phyloP scores from a whole-genome alignment of 768 basidiomycete genomes.

The Lentinus tigrinus region DNA sequence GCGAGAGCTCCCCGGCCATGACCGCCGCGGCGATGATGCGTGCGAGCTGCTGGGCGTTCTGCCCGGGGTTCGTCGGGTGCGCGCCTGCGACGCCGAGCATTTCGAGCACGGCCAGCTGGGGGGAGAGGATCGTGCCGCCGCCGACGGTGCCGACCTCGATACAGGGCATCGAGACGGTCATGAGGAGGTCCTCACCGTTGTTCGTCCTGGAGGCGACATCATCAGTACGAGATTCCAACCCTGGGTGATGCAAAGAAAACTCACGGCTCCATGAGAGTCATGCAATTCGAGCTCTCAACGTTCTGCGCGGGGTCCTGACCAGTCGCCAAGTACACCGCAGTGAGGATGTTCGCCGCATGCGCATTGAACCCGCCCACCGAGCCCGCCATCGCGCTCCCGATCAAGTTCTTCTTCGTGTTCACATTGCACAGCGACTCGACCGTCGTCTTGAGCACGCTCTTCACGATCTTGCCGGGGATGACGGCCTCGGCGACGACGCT shows the following conservation, averaged over 20 bases:
- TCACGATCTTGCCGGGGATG: slow-evolving; percentile 84
- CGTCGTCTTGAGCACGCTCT: slow-evolving; percentile 91
- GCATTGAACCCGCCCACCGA: slow-evolving; percentile 98
- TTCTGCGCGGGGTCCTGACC: slow-evolving; percentile 99
- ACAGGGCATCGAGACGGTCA: slow-evolving; percentile 97
- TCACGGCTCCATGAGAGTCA: slow-evolving; percentile 98
- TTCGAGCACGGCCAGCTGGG: slow-evolving; percentile 87
- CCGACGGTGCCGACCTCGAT: slow-evolving; percentile 99
- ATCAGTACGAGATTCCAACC: background rate
- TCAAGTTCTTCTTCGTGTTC: slow-evolving; percentile 95
- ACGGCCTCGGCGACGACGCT: slow-evolving; percentile 96
- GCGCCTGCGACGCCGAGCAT: slow-evolving; percentile 94
- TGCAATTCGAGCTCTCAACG: slow-evolving; percentile 97
- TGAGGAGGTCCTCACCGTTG: slow-evolving; percentile 83
- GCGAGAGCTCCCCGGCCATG: slow-evolving; percentile 95
- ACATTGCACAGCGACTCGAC: slow-evolving; percentile 86
- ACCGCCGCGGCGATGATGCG: slow-evolving; percentile 88
- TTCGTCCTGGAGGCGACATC: slow-evolving; percentile 59
- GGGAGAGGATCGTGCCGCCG: slow-evolving; percentile 89
- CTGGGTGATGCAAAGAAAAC: slow-evolving; percentile 35
- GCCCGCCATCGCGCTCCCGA: slow-evolving; percentile 98
- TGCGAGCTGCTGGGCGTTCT: slow-evolving; percentile 87
- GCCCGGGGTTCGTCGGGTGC: slow-evolving; percentile 81
- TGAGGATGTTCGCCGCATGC: slow-evolving; percentile 96
- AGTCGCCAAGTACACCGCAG: slow-evolving; percentile 92